Conservation (phyloP, 73 alveolate genomes). For the Paramecium bursaria region DNA sequence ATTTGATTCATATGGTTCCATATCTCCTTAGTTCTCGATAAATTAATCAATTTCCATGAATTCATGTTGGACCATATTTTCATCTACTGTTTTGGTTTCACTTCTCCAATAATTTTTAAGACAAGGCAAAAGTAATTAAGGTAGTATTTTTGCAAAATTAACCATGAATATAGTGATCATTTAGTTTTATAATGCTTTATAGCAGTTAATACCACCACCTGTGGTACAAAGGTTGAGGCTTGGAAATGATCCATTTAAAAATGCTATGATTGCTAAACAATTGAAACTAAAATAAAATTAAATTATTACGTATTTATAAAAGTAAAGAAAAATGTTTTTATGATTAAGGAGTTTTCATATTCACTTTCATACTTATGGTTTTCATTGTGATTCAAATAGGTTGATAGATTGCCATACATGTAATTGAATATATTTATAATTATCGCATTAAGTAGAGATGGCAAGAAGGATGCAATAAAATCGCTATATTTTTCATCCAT, state of each 20-base stretch:
- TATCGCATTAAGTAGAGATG: conserved; percentile 41
- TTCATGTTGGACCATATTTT: conserved; percentile 46
- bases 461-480: conserved; percentile 43
- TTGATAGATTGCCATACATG: conserved; percentile 36
- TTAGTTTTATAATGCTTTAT: conserved; percentile 66
- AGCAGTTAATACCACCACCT: conserved; percentile 39
- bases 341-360: conserved; percentile 57
- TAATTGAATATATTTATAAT: conserved; percentile 56
- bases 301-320: conserved; percentile 67
- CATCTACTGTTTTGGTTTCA: conserved; percentile 11
- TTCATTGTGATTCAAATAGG: conserved; percentile 54
- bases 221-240: conserved; percentile 5
- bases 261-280: conserved; percentile 80
- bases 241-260: conserved; percentile 58
- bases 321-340: conserved; percentile 36
- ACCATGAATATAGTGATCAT: conserved; percentile 70
- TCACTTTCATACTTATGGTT: conserved; percentile 59
- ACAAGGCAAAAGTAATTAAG: conserved; percentile 68
- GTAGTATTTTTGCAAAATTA: conserved; percentile 64
- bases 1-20: conserved; percentile 65
- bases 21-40: conserved; percentile 59
- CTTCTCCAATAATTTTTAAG: background rate
- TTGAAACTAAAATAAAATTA: conserved; percentile 74
- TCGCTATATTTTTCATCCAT: background rate
- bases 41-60: conserved; percentile 57